Base-by-base conservation (phyloP, 1,284 basidiomycete species). In the Ustilago bromivora region DNA sequence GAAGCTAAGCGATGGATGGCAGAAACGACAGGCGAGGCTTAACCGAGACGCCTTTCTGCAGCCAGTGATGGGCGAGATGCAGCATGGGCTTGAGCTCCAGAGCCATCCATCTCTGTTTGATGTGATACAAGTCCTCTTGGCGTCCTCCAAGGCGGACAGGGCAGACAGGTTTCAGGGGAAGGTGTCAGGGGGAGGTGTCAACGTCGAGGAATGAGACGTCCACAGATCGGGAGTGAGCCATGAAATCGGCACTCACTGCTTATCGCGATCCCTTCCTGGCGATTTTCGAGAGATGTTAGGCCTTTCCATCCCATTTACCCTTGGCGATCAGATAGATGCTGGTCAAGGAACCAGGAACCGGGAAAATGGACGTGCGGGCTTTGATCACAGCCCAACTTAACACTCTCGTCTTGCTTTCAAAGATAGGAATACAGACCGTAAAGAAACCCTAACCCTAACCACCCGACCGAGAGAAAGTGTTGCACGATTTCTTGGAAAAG, bases 11-110 rank as follows among this genome's bases (percentile, higher is more conserved):
- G 52, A 38, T 23, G 52, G 19, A 31, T 15, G 52, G 6, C 49
- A 1, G 23, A 54, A 54, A 35, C 34, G 43, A 9, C n/a, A 32
- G 28, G 23, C 28, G 31, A 34, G 34, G n/a, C 15, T 54, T 54
- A 35, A 8, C 52, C 35, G 52, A 54, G 52, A 54, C 35, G 36
- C 52, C 52, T 54, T 34, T 15, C 7, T 54, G 52, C 35, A 54
- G 52, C 28, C 3, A n/a, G 15, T 13, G 49, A 51, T 51, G 49
- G 49, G 49, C 28, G 17, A 23, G 49, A 28, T n/a, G 23, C 23
- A 28, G 23, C 23, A 28, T 3, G 23, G 23, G 23, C 23, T 3
- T 28, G 23, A 28, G 3, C 23, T 28, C 3, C 3, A 28, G 2
- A 28, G 23, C 23, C 23, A 28, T 28, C 23, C 23, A 28, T 28